Evolutionary conservation across 1,284 basidiomycete genomes (phyloP), one percentile per base, ranked within the genome.

Genomic region (Porogramme epimiltina): DNA sequence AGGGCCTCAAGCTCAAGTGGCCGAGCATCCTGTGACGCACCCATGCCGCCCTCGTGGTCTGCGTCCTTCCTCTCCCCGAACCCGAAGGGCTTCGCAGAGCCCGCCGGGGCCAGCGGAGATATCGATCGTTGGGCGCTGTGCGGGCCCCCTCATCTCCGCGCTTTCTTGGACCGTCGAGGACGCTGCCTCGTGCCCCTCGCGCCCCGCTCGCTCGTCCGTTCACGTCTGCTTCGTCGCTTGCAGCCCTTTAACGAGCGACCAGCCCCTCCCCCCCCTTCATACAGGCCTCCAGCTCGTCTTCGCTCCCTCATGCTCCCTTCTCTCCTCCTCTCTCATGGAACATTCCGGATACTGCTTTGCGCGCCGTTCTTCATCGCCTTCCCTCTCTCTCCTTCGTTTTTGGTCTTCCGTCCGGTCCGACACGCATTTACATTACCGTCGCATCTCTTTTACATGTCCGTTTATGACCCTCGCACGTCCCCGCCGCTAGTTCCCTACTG

Each of bases 1-100:
- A 98, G 66, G 94, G 93, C 2, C 71, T 97, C 48, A 87, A 84
- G 71, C 74, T 93, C 64, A 93, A 93, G 67, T 93, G 92, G 92
- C 90, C 91, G 3, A 89, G 77, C 63, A 76, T 89, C 49, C 69
- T 85, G 55, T 87, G 73, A 51, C n/a, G 10, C 34, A 16, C 10
- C 9, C 20, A 19, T 39, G 28, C 28, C 6, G 8, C 28, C 8
- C 28, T 31, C 28, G 28, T 31, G 28, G 28, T 31, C 28, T 31
- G 28, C 28, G 28, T 6, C 6, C 28, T 13, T 6, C n/a, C n/a
- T n/a, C n/a, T n/a, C n/a, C n/a, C n/a, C n/a, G n/a, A n/a, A n/a
- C n/a, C n/a, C n/a, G n/a, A n/a, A n/a, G n/a, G n/a, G n/a, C n/a
- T n/a, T n/a, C n/a, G n/a, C n/a, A n/a, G n/a, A n/a, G n/a, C n/a